Base-by-base conservation (phyloP, 2,329 filamentous ascomycete species). In the Colletotrichum sp. region DNA sequence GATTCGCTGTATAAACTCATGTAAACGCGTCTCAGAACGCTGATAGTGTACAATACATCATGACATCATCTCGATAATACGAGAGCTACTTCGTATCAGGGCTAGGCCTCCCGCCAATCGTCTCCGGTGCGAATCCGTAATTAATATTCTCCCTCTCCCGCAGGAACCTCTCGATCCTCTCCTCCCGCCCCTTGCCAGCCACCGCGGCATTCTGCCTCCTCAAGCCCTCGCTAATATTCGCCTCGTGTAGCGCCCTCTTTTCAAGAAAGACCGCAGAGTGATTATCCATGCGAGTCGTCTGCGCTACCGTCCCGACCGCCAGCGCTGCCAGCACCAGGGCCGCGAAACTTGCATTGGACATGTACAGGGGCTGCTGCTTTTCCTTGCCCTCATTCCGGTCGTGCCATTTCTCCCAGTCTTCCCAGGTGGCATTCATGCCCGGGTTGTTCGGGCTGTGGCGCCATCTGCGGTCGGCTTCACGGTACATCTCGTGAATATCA, bases 361-460 rank as follows among this genome's bases (percentile, higher is more conserved):
- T 92, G 84, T 92, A 94, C 68, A 92, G 79, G 0, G 90, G 90
- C 77, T 89, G 85, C 79, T 91, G 90, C 30, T 84, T 86, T 77
- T 83, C 83, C 80, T 80, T 81, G 79, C 88, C 86, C 64, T 88
- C 83, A 81, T 87, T 83, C 83, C 88, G 83, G 38, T 91, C 87
- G 79, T 94, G 90, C 93, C 94, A 98, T 59, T 89, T 89, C 86
- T 98, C 95, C 96, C 96, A 98, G 83, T 99, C 97, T 83, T 99
- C 97, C 97, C 97, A 99, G 0, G 97, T 98, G 1, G 95, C 97
- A 83, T 98, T 98, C 79, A 86, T 85, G 66, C 89, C 89, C 14
- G 90, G 83, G 70, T 84, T 89, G 28, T 86, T 87, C 0, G 87
- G 86, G 38, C 82, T 81, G 16, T 85, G 79, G 43, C 89, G 87